Percentiles rank a stretch among this genome's conserved stretches.
Conservation (phyloP, 768 basidiomycete species). For the Termitomyces sp. region DNA sequence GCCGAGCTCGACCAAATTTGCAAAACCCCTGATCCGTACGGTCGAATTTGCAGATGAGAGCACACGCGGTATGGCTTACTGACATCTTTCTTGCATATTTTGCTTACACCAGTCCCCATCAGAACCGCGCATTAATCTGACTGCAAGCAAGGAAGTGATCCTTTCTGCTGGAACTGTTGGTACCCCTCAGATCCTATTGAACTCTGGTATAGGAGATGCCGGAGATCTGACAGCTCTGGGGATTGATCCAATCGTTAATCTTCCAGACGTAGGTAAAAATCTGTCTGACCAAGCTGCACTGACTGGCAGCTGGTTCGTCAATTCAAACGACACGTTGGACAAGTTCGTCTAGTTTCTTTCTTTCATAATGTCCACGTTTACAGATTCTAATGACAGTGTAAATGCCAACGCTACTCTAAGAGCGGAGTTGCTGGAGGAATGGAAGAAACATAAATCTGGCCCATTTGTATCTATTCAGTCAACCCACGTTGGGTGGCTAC, state of each 20-base stretch:
- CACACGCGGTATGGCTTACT: neutral
- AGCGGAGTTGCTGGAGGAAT: slow-evolving; percentile 15
- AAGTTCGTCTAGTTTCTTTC: neutral
- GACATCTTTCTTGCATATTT: neutral
- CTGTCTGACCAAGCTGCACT: slow-evolving; percentile 23
- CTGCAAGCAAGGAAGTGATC: slow-evolving; percentile 8
- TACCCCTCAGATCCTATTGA: slow-evolving; percentile 26
- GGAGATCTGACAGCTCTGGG: slow-evolving; percentile 16
- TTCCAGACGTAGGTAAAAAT: slow-evolving; percentile 26
- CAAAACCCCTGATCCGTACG: neutral
- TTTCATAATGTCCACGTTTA: neutral
- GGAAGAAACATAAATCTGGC: slow-evolving; percentile 15
- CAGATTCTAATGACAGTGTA: neutral
- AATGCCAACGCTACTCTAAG: slow-evolving; percentile 8
- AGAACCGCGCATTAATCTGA: slow-evolving; percentile 8
- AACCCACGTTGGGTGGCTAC: slow-evolving; percentile 18
- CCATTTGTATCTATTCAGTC: slow-evolving; percentile 14
- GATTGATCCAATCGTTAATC: slow-evolving; percentile 18
- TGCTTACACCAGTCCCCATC: neutral
- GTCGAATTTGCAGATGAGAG: slow-evolving; percentile 4
- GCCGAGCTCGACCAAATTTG: neutral
- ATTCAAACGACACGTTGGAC: slow-evolving; percentile 21
- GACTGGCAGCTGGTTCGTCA: slow-evolving; percentile 19
- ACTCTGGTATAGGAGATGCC: slow-evolving; percentile 29
- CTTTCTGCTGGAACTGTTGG: slow-evolving; percentile 26